A percentile compares a stretch with the other conserved stretches of the same genome.
These are phyloP conservation scores for Puccinellia tenuiflora DNA, from an alignment of 176 grass and related monocot genomes.

Conservation along the genomic window DNA sequence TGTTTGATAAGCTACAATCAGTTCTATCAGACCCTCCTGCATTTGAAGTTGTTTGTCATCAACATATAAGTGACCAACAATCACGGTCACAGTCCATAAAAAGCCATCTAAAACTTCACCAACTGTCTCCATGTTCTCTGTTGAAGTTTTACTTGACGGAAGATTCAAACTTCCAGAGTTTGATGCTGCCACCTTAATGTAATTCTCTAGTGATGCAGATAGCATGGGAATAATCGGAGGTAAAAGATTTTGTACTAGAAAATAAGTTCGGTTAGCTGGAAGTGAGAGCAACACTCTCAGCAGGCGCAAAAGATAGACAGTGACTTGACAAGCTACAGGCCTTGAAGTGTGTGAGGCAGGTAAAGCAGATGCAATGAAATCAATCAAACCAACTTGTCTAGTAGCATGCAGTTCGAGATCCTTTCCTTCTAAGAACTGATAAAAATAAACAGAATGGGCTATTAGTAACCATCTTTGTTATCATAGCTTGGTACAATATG, in stretches of 20 bases:
- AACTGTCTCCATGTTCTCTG: constrained; percentile 68
- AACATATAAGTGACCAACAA: constrained; percentile 70
- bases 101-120: constrained; percentile 95
- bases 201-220: constrained; percentile 93
- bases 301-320: constrained; percentile 70
- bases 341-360: constrained; percentile 94
- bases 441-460: constrained; percentile 28
- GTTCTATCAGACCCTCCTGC: constrained; percentile 85
- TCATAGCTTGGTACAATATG: constrained; percentile 13
- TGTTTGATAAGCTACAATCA: constrained; percentile 97
- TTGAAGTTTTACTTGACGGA: constrained; percentile 57
- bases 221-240: constrained; percentile 97
- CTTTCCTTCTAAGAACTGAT: constrained; percentile 93
- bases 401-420: constrained; percentile 90
- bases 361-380: constrained; percentile 87
- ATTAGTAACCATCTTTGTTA: constrained; percentile 29
- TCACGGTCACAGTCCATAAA: constrained; percentile 81
- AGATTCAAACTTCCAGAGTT: constrained; percentile 55
- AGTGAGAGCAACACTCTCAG: constrained; percentile 69
- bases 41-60: constrained; percentile 76
- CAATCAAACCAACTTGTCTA: constrained; percentile 91
- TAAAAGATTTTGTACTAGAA: constrained; percentile 95
- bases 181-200: constrained; percentile 95
- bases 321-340: constrained; percentile 96
- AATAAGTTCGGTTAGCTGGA: constrained; percentile 88